Percentiles rank a stretch among this genome's conserved stretches.
phyloP scores from a whole-genome alignment of 768 basidiomycete species.

The Postia placenta region DNA sequence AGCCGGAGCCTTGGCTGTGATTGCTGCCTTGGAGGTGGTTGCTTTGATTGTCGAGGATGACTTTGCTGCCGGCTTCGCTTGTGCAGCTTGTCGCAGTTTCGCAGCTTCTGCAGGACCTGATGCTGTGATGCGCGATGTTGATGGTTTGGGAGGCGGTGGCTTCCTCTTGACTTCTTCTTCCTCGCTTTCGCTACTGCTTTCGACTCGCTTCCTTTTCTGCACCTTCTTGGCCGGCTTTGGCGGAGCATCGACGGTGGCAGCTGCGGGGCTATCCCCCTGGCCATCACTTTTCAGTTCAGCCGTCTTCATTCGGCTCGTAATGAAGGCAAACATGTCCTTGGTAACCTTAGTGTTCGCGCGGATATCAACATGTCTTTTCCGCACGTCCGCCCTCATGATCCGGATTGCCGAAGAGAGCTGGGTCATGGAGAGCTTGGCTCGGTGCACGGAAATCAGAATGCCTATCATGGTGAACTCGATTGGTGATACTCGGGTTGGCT shows the following conservation, averaged over 20 bases:
- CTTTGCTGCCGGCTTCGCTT: neutral
- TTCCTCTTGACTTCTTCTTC: neutral
- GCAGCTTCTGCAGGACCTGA: neutral
- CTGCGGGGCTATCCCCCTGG: constrained; percentile 8
- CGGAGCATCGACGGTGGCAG: constrained; percentile 1
- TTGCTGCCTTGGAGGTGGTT: neutral
- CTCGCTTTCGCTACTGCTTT: neutral
- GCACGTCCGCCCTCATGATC: constrained; percentile 52
- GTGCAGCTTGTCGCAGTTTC: neutral
- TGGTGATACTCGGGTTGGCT: constrained; percentile 42
- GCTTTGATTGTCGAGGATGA: neutral
- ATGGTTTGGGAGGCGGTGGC: neutral
- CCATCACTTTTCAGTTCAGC: constrained; percentile 6
- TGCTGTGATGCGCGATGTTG: neutral
- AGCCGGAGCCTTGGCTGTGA: neutral
- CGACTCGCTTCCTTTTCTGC: constrained; percentile 1
- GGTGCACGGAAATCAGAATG: constrained; percentile 46
- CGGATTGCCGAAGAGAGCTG: constrained; percentile 40
- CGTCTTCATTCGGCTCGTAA: constrained; percentile 19
- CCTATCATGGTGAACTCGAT: constrained; percentile 61
- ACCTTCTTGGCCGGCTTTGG: constrained; percentile 1
- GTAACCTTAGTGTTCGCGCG: constrained; percentile 54
- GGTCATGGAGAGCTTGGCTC: constrained; percentile 26
- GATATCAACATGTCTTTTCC: constrained; percentile 52
- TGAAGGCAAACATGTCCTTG: constrained; percentile 52